Evolutionary conservation across 2,329 filamentous ascomycete species (phyloP), one percentile per base, ranked within the genome.

Genomic region (Tolypocladium capitatum): DNA sequence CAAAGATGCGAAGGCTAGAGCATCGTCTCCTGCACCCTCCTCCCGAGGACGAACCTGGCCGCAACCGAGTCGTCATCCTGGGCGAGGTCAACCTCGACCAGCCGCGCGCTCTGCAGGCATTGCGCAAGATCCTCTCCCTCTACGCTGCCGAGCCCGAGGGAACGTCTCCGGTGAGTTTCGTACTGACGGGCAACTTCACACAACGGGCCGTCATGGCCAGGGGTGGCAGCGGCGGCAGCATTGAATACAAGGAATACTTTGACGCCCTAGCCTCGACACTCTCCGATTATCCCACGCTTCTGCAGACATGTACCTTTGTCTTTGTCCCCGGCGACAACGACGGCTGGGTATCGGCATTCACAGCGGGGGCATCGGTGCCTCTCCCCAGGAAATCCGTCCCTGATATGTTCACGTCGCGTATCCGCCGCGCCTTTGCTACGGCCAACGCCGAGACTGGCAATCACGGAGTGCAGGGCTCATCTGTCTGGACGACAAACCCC

Each of bases 291-390:
- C 87, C 88, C 3, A 74, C 77, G 1, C 75, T 98, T 14, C 75
- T 97, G 40, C 83, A 84, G 48, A 76, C 78, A 27, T 83, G 86
- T 5, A 91, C 86, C 0, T 95, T 97, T 62, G 73, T 95, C 31
- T 95, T 98, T 60, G 85, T 97, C 0, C 92, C 92, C 0, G 92
- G 92, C 30, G 91, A 97, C 66, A 94, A 96, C 62, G 92, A 98
- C 63, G 90, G 87, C n/a, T 98, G 92, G 92, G 80, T 84, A 5
- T 94, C 88, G 1, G 78, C 89, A 2, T 95, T 94, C 62, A 80
- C 80, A 1, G 83, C 81, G 2, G 87, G 87, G 4, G 83, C 85
- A 1, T 80, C 84, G 0, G 76, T 78, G 1, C 78, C 83, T 0
- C 60, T 91, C 11, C 87, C 87, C 0, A 69, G 83, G 10, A 82